These are phyloP conservation scores for Mallotus japonicus DNA, from an alignment of 441 rosid species.

Conservation along the genomic window DNA sequence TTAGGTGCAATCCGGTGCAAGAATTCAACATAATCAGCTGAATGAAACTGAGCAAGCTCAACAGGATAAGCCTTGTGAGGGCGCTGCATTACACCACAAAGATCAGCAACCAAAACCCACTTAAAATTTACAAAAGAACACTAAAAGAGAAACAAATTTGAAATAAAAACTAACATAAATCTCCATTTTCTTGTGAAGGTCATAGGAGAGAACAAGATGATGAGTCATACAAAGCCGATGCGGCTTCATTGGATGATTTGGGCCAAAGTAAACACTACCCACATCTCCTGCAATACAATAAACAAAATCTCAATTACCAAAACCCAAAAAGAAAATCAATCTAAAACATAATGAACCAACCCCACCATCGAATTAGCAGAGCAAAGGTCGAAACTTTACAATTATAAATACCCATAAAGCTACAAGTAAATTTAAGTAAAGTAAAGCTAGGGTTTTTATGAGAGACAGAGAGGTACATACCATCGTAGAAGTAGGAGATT, in stretches of 20 bases:
- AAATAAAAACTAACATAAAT: conserved; percentile 46
- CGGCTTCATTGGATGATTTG: conserved; percentile 97
- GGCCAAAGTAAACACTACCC: conserved; percentile 95
- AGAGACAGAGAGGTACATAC: conserved; percentile 27
- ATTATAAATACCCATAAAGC: too few species aligned
- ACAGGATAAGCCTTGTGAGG: conserved; percentile 98
- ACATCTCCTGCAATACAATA: conserved; percentile 70
- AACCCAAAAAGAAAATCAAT: background rate
- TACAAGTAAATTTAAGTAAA: too few species aligned
- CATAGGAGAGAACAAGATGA: conserved; percentile 92
- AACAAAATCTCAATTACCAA: background rate
- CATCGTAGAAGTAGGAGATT: conserved; percentile 91
- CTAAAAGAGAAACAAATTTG: background rate
- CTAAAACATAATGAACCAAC: background rate
- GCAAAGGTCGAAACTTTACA: too few species aligned
- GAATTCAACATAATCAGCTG: conserved; percentile 89
- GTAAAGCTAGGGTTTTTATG: conserved; percentile 14
- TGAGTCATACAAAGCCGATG: conserved; percentile 98
- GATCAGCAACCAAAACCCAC: background rate
- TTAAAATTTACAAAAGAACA: background rate
- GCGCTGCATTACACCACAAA: conserved; percentile 54
- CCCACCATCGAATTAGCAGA: background rate
- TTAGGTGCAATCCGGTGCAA: conserved; percentile 82
- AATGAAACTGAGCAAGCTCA: conserved; percentile 97
- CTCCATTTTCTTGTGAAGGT: conserved; percentile 94